Evolutionary conservation across 192 early-diverging fungal species (phyloP), one percentile per base, ranked within the genome.

Genomic region (Podila clonocystis): DNA sequence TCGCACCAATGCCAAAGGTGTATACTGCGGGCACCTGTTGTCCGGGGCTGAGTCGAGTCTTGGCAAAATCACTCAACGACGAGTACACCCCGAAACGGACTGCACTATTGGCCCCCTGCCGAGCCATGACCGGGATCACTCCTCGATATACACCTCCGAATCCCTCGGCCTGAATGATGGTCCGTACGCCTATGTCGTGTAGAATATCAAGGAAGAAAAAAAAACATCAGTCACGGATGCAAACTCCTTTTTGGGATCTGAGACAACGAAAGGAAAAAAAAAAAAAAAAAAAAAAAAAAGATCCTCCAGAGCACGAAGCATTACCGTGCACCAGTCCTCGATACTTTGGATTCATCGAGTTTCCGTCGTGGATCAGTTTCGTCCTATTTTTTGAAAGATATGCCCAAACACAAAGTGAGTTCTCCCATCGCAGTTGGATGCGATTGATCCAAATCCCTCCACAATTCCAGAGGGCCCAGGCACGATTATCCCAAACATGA

Each of bases 61-160:
- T 84, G 33, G 84, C 82, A 17, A 85, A 26, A 33, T 76, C 65
- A 55, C 70, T 79, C 60, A 97, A 68, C n/a, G 91, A 74, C 9
- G 93, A 94, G 78, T 96, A 99, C 3, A 91, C 89, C 0, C 92
- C 91, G 82, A 99, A 93, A 57, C 96, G 90, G 5, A 99, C 94
- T 17, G 95, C 97, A 62, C 93, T 93, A 77, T 97, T 98, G 33
- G 98, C 98, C 17, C 96, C 97, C 82, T 98, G 98, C 9, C 96
- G 86, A 34, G 93, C 92, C 89, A 99, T 93, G 22, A 98, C 98
- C 8, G 97, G 92, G 8, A 90, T 91, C 24, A 97, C 83, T 9
- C 96, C 97, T 5, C 96, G 89, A 76, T 97, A 98, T 34, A 98
- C 87, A 7, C 96, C 97, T 34, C 82, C 74, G 20, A 96, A 55